Base-by-base conservation (phyloP, 1,284 basidiomycete species). In the Pseudozyma flocculosa region DNA sequence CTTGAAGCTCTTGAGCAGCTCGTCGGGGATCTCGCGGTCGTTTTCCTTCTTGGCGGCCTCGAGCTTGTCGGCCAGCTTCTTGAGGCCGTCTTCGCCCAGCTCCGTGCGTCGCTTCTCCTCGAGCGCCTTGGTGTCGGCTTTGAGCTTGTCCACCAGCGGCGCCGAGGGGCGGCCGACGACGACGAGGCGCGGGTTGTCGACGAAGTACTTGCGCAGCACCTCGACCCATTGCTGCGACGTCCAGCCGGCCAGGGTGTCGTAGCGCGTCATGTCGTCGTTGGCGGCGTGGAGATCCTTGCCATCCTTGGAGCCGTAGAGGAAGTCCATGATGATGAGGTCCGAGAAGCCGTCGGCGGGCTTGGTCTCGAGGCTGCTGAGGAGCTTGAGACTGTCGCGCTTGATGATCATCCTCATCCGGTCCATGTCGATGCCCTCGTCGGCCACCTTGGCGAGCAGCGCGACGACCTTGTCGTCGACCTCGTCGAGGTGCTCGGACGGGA, bases 151-250 rank as follows among this genome's bases (percentile, higher is more conserved):
- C 0, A 88, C 89, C 39, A 98, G 83, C n/a, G 81, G 80, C 13
- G 89, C 87, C 0, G 93, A 97, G 0, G 95, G 95, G 73, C 87
- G 90, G 30, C 93, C 95, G 36, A 88, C 80, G 36, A 96, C 83
- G 13, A 76, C 74, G 9, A 76, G 51, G n/a, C 72, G 51, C 3
- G 70, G 39, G 22, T 72, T 74, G 45, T 63, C 61, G 36, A 76
- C 47, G 32, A 70, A 60, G 44, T 72, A 93, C 90, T 85, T 87
- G 64, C 84, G 83, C 39, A 99, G 81, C n/a, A 96, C 80, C 38
- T 83, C 80, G 0, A 83, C 81, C 95, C 95, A 99, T 61, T 92
- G 84, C 36, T 84, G 78, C 56, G 81, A 85, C 2, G 85, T 82
- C 90, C 91, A 97, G 22, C 88, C 84, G 17, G 68, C 63, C 21